Base-by-base conservation (phyloP, 495 filamentous ascomycete species). In the Pseudevernia furfuracea region DNA sequence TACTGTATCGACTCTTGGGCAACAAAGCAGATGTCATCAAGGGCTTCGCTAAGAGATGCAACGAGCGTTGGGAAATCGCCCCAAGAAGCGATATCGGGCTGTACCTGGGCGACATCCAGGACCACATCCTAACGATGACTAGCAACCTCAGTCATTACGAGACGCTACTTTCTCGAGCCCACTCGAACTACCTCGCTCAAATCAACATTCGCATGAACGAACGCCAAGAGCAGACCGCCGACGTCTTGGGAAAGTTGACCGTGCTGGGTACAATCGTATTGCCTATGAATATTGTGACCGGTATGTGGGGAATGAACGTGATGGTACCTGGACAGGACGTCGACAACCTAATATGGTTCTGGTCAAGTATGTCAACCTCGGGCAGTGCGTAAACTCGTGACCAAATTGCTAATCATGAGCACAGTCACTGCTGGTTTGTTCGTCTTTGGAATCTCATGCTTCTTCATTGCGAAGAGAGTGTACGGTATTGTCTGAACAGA, bases 11-110 rank as follows among this genome's bases (percentile, higher is more conserved):
- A 39, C 80, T 98, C 53, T 80, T 98, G 28, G 94, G 94, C 68
- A 96, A 94, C 75, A 98, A 98, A 78, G 94, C 93, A 14, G 94
- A 98, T 69, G 94, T 98, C 34, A 97, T 98, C 77, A 97, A 97
- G 78, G 92, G 94, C 3, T 97, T 98, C 67, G 94, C 94, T n/a
- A 98, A 98, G 77, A 81, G 94, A 25, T 98, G 94, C 74, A 98
- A 96, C 69, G 94, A 98, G 77, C 90, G 93, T 67, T 98, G 94
- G 91, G 90, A 96, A 70, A 88, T 98, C 52, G 95, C 94, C 34
- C 94, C 94, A 59, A 81, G 93, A 65, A 92, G 88, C 39, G 94
- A 98, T 74, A 97, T 98, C 75, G 93, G 94, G 10, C 71, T 97
- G 61, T 98, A 97, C 76, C 75, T 98, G 65, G 93, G 94, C 60